Conservation (phyloP, 352 stramenopile genomes). For the Phytophthora uliginosa region DNA sequence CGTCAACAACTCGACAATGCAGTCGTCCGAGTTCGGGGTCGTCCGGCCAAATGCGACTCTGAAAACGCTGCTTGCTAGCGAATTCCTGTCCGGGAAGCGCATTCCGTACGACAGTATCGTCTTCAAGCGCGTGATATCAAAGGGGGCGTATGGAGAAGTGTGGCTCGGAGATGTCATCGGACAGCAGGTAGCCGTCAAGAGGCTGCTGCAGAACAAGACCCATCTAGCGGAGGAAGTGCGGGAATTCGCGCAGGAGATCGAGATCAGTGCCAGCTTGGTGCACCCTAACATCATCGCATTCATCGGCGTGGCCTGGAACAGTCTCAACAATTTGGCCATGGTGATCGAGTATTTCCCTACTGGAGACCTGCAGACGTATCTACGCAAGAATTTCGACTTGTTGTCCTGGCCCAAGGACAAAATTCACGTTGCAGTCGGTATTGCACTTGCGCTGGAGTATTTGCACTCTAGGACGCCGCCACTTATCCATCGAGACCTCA, state of each 20-base stretch:
- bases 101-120: constrained; percentile 27
- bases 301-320: constrained; percentile 52
- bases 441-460: neutral
- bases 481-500: constrained; percentile 2
- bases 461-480: neutral
- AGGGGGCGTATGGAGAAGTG: constrained; percentile 56
- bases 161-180: constrained; percentile 40
- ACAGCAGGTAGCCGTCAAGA: constrained; percentile 45
- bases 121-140: constrained; percentile 28
- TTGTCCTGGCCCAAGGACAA: neutral
- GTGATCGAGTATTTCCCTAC: constrained; percentile 48
- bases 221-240: constrained; percentile 35
- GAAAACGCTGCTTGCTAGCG: constrained; percentile 18
- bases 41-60: constrained; percentile 16
- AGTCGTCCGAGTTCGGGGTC: constrained; percentile 3
- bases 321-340: constrained; percentile 51
- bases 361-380: constrained; percentile 17
- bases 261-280: constrained; percentile 36
- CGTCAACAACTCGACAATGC: neutral
- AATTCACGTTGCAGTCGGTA: neutral
- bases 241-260: constrained; percentile 44
- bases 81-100: constrained; percentile 40
- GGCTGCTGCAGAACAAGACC: constrained; percentile 33
- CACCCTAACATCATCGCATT: constrained; percentile 43
- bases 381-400: constrained; percentile 24